Percentiles rank a stretch among this genome's conserved stretches.
Evolutionary conservation across 495 filamentous ascomycete genomes (phyloP).

Genomic region (Geopyxis carbonaria): DNA sequence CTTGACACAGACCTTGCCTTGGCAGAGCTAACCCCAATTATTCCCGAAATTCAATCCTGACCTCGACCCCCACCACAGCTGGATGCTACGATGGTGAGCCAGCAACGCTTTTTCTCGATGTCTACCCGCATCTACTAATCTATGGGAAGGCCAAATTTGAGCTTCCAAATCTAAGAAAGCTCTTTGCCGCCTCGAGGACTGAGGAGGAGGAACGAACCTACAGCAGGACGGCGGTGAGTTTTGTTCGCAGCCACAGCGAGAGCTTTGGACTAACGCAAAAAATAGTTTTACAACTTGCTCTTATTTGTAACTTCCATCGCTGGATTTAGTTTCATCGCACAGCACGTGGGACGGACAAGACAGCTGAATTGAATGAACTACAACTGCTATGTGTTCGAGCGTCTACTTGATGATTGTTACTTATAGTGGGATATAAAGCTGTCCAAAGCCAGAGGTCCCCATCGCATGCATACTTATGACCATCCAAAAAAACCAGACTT

Average conservation of each 20-base stretch:
- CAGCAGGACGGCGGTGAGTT: conserved; percentile 72
- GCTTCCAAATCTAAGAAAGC: conserved; percentile 83
- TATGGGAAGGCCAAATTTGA: conserved; percentile 21
- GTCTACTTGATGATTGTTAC: no score
- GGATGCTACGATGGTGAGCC: not conserved
- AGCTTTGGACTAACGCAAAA: conserved; percentile 3
- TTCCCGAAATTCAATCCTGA: not conserved
- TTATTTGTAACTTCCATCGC: conserved; percentile 90
- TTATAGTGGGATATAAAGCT: no score
- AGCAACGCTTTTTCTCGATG: not conserved
- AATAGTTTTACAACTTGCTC: conserved; percentile 89
- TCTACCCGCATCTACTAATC: not conserved
- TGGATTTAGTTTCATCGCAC: conserved; percentile 78
- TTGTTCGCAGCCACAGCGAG: not conserved
- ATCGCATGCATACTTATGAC: no score
- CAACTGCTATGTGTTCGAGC: no score
- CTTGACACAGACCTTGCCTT: no score
- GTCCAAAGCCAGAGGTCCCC: no score
- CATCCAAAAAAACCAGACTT: no score
- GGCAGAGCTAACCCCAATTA: not conserved
- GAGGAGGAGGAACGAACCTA: conserved; percentile 91
- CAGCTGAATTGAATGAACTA: not conserved
- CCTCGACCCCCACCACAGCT: no score
- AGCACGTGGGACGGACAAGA: conserved; percentile 26
- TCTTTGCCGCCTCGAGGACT: conserved; percentile 88